Base-by-base conservation (phyloP, 2,329 filamentous ascomycete species). In the Drechslera avenae region DNA sequence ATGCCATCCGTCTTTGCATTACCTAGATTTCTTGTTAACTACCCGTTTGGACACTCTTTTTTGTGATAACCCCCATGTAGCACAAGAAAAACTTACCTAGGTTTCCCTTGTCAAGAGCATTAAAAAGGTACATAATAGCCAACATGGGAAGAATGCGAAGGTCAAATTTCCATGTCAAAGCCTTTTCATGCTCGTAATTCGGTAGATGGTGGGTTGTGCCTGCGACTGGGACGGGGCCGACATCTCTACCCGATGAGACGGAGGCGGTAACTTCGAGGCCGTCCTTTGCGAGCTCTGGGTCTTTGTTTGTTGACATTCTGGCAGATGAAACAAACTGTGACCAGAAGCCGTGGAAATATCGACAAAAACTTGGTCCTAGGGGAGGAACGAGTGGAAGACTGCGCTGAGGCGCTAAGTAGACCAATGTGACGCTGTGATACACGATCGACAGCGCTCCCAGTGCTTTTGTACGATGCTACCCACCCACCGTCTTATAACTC, bases 81-180 rank as follows among this genome's bases (percentile, higher is more conserved):
- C n/a, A n/a, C n/a, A n/a, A n/a, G n/a, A n/a, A n/a, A n/a, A n/a
- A n/a, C n/a, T n/a, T n/a, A n/a, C n/a, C 69, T 5, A 74, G 49
- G 34, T 74, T 74, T 10, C 63, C 67, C 33, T 66, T 67, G 40
- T 73, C 65, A 7, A 71, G 52, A 1, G 64, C 62, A 36, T 82
- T 82, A 35, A 82, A 84, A 7, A 85, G 74, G 51, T 85, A 86
- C 82, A 86, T 85, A 16, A 84, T 56, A 1, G 83, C 80, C 9
- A 86, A 68, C 19, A 84, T 75, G 1, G 83, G 83, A n/a, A 86
- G 68, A 39, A 86, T 78, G 41, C 75, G 71, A 4, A 80, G 47
- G 57, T 82, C 79, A 57, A 86, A 81, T 55, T 83, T 83, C 65
- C 79, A 78, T 44, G 81, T 79, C 12, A 86, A 71, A 1, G 57